Evolutionary conservation across 2,329 filamentous ascomycete genomes (phyloP).

Genomic region (Arachnomyces sp.): DNA sequence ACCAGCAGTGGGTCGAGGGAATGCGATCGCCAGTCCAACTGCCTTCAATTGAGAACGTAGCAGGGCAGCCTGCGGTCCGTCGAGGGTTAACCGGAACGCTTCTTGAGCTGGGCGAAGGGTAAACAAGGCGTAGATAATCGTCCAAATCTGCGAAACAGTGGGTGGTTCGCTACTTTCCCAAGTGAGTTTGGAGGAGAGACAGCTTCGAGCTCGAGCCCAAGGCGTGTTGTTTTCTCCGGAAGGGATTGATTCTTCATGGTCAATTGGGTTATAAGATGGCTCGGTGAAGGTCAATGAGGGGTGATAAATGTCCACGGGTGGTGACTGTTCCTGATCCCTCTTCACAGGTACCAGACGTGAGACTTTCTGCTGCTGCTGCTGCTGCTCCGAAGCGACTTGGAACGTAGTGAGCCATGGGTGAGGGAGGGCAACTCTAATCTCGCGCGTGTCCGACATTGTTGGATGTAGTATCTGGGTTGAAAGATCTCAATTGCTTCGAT

Average conservation of each 20-base stretch:
- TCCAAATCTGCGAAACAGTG: slow-evolving; percentile 33
- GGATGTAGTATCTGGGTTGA: too few species aligned
- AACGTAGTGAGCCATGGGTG: too few species aligned
- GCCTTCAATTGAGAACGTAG: slow-evolving; percentile 24
- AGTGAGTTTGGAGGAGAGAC: slow-evolving; percentile 23
- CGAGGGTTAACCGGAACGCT: slow-evolving; percentile 26
- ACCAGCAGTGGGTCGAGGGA: slow-evolving; percentile 31
- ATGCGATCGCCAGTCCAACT: slow-evolving; percentile 36
- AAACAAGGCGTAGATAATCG: slow-evolving; percentile 31
- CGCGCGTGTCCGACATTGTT: too few species aligned
- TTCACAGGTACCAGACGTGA: too few species aligned
- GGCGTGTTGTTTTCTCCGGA: slow-evolving; percentile 39
- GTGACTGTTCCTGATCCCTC: too few species aligned
- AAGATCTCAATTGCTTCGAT: too few species aligned
- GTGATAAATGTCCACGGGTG: too few species aligned
- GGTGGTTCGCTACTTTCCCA: slow-evolving; percentile 26
- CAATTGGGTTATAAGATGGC: background rate
- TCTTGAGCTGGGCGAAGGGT: slow-evolving; percentile 25
- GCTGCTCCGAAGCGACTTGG: too few species aligned
- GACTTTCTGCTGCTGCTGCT: too few species aligned
- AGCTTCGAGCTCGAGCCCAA: slow-evolving; percentile 29
- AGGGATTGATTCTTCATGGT: slow-evolving; percentile 13
- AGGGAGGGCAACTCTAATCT: too few species aligned
- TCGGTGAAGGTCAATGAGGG: too few species aligned
- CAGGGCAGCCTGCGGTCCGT: slow-evolving; percentile 20